Base-by-base conservation (phyloP, 208 protist species). In the Trypanosoma avium region DNA sequence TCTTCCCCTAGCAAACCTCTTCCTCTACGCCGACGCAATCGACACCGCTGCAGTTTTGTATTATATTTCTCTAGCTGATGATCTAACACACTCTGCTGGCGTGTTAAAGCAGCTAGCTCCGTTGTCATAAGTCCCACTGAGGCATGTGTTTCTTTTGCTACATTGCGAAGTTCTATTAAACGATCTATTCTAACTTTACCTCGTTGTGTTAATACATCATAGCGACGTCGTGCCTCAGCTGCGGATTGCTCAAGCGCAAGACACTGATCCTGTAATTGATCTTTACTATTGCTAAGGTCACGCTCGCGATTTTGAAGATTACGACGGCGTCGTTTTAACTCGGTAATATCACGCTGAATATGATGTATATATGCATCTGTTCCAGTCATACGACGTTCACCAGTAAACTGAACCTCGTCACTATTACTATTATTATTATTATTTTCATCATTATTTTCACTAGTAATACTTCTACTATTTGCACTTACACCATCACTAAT, bases 211-310 rank as follows among this genome's bases (percentile, higher is more conserved):
- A 94, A 33, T 6, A 88, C 45, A 6, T 81, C 78, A 30, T 69
- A 66, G 4, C 88, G 77, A 10, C 75, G 63, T 17, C 70, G 68
- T 6, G 80, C 74, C 15, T 67, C 69, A 19, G 24, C 30, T 13
- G 81, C 56, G 4, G 74, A 77, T 29, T 48, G 32, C 57, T 82
- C 67, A 6, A 94, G 67, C 46, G 78, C 72, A 8, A 45, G 45
- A 49, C 79, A 82, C 65, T 91, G 82, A n/a, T 79, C 76, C 50
- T 85, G 74, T 26, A 94, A 70, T 56, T 80, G 67, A 66, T 79
- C 70, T 49, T 67, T 52, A 36, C 71, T 84, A 38, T 24, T 58
- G 10, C 68, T 45, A 4, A 91, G 77, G 32, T 81, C 63, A 5
- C 52, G 7, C 26, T 84, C 75, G 12, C 84, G 82, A 12, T 58